Base-by-base conservation (phyloP, 306 rosid genomes). In the Pyrus pyrifolia region DNA sequence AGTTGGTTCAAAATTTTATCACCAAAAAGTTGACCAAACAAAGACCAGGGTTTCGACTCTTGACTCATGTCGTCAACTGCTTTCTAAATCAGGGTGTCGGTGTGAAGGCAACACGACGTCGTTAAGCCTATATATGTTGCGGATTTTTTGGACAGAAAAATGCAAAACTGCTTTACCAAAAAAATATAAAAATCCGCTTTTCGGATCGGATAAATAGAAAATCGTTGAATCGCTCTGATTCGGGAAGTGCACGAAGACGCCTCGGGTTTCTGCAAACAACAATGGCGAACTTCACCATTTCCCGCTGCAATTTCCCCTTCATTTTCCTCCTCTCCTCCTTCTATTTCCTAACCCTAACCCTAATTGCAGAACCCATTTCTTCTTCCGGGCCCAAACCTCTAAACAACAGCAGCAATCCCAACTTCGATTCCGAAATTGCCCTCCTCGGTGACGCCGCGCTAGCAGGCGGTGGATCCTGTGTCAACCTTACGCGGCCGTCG, bases 401-500 rank as follows among this genome's bases (percentile, higher is more conserved):
- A 3, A 15, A 53, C 67, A 30, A 8, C 58, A 65, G 38, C 73
- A 17, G 55, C 55, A 51, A 51, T 2, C 80, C 80, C 78, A 80
- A 74, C 51, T 87, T 92, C 45, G 91, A 89, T 74, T 70, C 87
- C 40, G 79, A 86, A 42, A 71, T 80, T 38, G 65, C 75, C 25
- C 86, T 92, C 75, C 23, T 84, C 78, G 93, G 90, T 17, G 91
- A 86, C 75, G 94, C 97, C 67, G 69, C 74, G 35, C 19, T 70
- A 55, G 79, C 72, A 71, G 76, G 49, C 78, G 80, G 10, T 14
- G 84, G 64, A 2, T 61, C 87, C 22, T 86, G 14, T 78, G 84
- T 89, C 52, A 76, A 15, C 2, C 86, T 89, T 81, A 89, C 91
- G 31, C 79, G 68, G 55, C 51, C 85, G 0, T 19, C 80, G 29